Evolutionary conservation across 805 yeast genomes (phyloP), one percentile per base, ranked within the genome.

Genomic region (Candida boidinii): DNA sequence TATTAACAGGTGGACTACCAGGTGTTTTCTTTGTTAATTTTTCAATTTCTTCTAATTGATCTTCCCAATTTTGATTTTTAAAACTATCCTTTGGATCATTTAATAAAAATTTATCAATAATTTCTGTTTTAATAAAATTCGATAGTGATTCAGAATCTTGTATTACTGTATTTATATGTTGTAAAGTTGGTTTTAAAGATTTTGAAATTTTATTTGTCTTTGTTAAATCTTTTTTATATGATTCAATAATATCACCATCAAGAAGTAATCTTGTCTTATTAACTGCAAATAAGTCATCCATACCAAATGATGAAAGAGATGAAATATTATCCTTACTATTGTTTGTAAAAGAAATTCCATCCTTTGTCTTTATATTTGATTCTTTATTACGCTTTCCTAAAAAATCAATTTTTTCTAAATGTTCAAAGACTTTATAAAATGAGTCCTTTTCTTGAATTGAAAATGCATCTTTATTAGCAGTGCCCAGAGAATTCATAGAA

Each of bases 401-500:
- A n/a, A n/a, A n/a, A n/a, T n/a, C n/a, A n/a, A n/a, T n/a, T n/a
- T n/a, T n/a, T n/a, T n/a, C n/a, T 28, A 55, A 35, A 34, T 52
- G 50, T 26, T 50, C 46, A 14, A 55, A 51, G 3, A 54, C 50
- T 27, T 44, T 45, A 29, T 52, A 45, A 30, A 54, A 55, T 4
- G 58, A 51, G 31, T 53, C 49, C 31, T 52, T 55, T 30, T 55
- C 60, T 24, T 54, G 54, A 26, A 52, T 44, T 0, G 58, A 51
- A 3, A 56, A n/a, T n/a, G 40, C 27, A 48, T 37, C 28, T 44
- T 44, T 11, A 41, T 31, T 23, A 37, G 39, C n/a, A 12, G 30
- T 29, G 26, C 37, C 34, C 16, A 39, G 42, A 10, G 52, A 42
- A 20, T 39, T 37, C n/a, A n/a, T n/a, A 16, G 51, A 46, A 30